A percentile compares a stretch with the other conserved stretches of the same genome.
These are phyloP conservation scores for Musa beccarii DNA, from an alignment of 176 grass and related monocot genomes.

Conservation along the genomic window DNA sequence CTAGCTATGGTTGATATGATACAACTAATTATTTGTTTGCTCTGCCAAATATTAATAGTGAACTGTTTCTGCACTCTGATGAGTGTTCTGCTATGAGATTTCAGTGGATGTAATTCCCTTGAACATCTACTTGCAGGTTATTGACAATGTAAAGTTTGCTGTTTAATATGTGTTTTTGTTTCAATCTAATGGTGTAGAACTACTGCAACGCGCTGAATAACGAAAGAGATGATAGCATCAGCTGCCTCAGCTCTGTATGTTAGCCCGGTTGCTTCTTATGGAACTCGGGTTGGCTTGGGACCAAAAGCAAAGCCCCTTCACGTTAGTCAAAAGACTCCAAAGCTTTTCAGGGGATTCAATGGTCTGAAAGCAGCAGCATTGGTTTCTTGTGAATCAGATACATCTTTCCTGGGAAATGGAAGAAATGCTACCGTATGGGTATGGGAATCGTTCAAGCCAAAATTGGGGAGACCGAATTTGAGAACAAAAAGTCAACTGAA, in stretches of 20 bases:
- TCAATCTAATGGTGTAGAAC: neutral
- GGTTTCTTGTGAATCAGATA: neutral
- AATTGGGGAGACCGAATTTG: neutral
- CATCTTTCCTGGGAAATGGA: conserved; percentile 7
- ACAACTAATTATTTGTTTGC: too few relatives aligned
- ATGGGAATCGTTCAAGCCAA: conserved; percentile 15
- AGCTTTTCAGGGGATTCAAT: conserved; percentile 8
- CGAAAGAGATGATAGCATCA: neutral
- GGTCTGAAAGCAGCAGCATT: conserved; percentile 19
- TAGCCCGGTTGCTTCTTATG: neutral
- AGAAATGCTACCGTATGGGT: conserved; percentile 6
- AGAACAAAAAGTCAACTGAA: conserved; percentile 10
- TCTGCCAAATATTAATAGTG: too few relatives aligned
- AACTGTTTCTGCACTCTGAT: too few relatives aligned
- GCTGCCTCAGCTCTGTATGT: neutral
- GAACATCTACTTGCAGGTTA: too few relatives aligned
- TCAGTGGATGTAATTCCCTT: too few relatives aligned
- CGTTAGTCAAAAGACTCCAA: neutral
- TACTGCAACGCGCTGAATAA: neutral
- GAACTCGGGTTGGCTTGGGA: neutral
- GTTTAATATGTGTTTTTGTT: neutral
- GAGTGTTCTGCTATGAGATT: too few relatives aligned
- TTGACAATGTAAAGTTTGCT: too few relatives aligned
- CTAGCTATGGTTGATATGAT: too few relatives aligned
- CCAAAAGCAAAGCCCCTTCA: neutral